Percentiles rank a stretch among this genome's conserved stretches.
Conservation (phyloP, 2,329 filamentous ascomycete genomes). For the Cladosporium sp. region DNA sequence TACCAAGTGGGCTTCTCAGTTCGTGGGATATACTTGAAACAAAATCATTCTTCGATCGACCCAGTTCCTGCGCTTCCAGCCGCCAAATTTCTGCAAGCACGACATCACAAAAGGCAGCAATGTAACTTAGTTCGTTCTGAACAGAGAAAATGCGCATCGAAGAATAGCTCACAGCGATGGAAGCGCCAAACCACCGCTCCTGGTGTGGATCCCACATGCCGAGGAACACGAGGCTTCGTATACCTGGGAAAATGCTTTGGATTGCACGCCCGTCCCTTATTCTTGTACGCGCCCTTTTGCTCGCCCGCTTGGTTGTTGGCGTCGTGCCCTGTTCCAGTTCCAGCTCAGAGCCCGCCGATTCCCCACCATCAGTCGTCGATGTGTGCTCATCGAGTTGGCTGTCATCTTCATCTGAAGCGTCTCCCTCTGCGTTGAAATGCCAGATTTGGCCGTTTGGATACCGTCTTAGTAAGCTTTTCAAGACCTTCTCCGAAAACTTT, state of each 20-base stretch:
- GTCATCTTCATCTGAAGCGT: slow-evolving; percentile 14
- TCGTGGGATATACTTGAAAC: slow-evolving; percentile 56
- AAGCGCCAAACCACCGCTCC: slow-evolving; percentile 34
- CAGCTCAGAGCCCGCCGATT: neutral
- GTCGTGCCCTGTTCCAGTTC: neutral
- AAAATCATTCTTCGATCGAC: slow-evolving; percentile 54
- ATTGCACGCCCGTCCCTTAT: slow-evolving; percentile 28
- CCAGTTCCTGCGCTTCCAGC: slow-evolving; percentile 41
- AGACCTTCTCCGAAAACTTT: slow-evolving; percentile 22
- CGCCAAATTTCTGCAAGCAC: slow-evolving; percentile 44
- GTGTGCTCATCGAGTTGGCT: neutral
- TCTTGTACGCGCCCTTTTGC: neutral
- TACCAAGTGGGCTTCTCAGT: slow-evolving; percentile 45
- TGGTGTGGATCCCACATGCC: slow-evolving; percentile 53
- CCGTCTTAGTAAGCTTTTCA: slow-evolving; percentile 26
- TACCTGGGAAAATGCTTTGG: slow-evolving; percentile 45
- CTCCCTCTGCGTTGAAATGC: slow-evolving; percentile 26
- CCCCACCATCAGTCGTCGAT: neutral
- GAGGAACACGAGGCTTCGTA: slow-evolving; percentile 51
- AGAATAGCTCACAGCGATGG: slow-evolving; percentile 49
- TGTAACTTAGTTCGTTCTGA: slow-evolving; percentile 42
- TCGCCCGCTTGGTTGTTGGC: neutral
- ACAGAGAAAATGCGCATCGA: slow-evolving; percentile 44
- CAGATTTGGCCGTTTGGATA: slow-evolving; percentile 30
- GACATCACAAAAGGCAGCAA: slow-evolving; percentile 45